A percentile compares a stretch with the other conserved stretches of the same genome.
Evolutionary conservation across 169 alveolate genomes (phyloP).

Genomic region (Plasmodium sp.): DNA sequence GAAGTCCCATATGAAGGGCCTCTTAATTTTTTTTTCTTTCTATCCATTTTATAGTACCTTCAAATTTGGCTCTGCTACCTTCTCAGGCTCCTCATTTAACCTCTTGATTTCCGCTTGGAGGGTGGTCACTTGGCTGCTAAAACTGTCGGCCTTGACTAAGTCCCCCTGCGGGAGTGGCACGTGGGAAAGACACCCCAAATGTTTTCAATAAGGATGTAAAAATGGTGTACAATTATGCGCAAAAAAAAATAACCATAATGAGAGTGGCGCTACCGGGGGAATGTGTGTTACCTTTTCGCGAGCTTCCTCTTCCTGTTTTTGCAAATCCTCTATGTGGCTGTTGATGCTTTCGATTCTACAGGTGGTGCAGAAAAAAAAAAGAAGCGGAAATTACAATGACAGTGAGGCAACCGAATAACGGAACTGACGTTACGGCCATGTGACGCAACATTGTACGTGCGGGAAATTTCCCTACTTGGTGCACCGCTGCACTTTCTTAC

Average conservation of each 20-base stretch:
- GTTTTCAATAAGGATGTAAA: neutral
- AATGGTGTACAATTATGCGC: neutral
- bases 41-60: constrained; percentile 20
- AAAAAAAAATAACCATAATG: neutral
- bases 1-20: neutral
- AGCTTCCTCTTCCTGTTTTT: constrained; percentile 80
- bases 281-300: constrained; percentile 73
- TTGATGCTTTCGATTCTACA: constrained; percentile 76
- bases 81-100: constrained; percentile 36
- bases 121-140: constrained; percentile 77
- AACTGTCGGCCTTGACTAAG: constrained; percentile 77
- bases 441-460: neutral
- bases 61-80: constrained; percentile 16
- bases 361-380: neutral
- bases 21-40: neutral
- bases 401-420: neutral
- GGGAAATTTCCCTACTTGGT: neutral
- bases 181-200: neutral
- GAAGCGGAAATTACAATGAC: neutral
- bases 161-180: constrained; percentile 74
- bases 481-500: constrained; percentile 18
- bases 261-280: neutral
- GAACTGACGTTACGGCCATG: neutral
- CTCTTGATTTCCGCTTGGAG: constrained; percentile 76
- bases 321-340: constrained; percentile 76